These are phyloP conservation scores for Eremothecium gossypii DNA, from an alignment of 1,139 yeast species.

Conservation along the genomic window DNA sequence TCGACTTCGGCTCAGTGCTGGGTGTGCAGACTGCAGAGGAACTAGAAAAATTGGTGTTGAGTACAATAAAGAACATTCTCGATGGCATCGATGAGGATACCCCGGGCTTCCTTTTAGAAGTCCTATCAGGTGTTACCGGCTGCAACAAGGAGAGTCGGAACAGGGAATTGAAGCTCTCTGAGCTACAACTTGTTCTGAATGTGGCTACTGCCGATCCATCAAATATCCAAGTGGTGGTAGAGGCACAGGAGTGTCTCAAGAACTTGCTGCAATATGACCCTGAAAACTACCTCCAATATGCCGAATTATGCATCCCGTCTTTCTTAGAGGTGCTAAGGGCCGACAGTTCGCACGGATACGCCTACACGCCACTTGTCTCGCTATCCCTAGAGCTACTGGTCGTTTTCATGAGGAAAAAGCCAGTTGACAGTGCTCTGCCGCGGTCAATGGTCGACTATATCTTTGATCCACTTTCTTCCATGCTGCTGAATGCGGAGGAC, in stretches of 20 bases:
- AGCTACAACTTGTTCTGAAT: constrained; percentile 47
- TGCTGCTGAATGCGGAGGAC: constrained; percentile 53
- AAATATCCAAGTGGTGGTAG: constrained; percentile 52
- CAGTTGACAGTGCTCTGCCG: constrained; percentile 21
- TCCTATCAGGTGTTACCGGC: constrained; percentile 43
- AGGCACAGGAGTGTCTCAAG: constrained; percentile 55
- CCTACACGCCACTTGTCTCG: constrained; percentile 51
- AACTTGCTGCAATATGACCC: constrained; percentile 42
- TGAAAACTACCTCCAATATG: constrained; percentile 37
- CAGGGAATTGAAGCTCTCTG: constrained; percentile 34
- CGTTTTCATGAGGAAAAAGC: constrained; percentile 26
- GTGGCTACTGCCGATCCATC: constrained; percentile 69
- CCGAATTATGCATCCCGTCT: constrained; percentile 24
- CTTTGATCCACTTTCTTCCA: constrained; percentile 38
- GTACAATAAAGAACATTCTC: constrained; percentile 37
- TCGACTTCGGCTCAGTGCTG: constrained; percentile 32
- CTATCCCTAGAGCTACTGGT: constrained; percentile 60
- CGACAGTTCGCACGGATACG: constrained; percentile 13
- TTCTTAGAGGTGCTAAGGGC: constrained; percentile 23
- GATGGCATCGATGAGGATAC: constrained; percentile 75
- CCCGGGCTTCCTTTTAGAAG: constrained; percentile 66
- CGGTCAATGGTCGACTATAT: constrained; percentile 41
- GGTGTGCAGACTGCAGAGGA: constrained; percentile 15
- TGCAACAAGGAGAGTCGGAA: constrained; percentile 28
- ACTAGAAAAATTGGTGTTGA: constrained; percentile 34